Conservation (phyloP, 2,329 filamentous ascomycete genomes). For the Rosellinia necatrix region DNA sequence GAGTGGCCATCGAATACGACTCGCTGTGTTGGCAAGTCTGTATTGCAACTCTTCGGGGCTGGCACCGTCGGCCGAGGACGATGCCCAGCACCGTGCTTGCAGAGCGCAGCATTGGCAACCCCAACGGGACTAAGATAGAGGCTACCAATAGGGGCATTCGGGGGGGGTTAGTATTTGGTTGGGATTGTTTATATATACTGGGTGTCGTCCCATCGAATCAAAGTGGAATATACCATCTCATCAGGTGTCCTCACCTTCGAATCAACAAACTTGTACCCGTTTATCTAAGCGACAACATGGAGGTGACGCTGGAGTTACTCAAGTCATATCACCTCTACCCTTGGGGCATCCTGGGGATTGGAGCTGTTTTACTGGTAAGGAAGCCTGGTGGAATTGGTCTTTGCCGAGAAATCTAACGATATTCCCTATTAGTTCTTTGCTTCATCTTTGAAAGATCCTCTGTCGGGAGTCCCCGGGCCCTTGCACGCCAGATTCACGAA, state of each 20-base stretch:
- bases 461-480: slow-evolving; percentile 29
- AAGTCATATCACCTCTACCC: slow-evolving; percentile 12
- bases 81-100: neutral
- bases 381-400: neutral
- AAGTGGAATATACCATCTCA: neutral
- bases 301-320: neutral
- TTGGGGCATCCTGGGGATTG: slow-evolving; percentile 13
- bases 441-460: slow-evolving; percentile 16
- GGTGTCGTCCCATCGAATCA: neutral
- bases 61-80: slow-evolving; percentile 12
- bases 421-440: neutral
- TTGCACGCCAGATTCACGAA: slow-evolving; percentile 30
- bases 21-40: neutral
- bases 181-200: neutral
- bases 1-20: neutral
- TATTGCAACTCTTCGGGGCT: neutral
- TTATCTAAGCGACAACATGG: slow-evolving; percentile 1
- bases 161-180: neutral
- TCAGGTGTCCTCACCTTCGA: neutral
- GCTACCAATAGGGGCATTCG: no score
- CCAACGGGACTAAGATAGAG: neutral
- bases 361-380: slow-evolving; percentile 23
- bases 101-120: neutral
- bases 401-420: neutral
- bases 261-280: neutral